Evolutionary conservation across 306 rosid species (phyloP).

Genomic region (barrel medic (Medicago truncatula)): DNA sequence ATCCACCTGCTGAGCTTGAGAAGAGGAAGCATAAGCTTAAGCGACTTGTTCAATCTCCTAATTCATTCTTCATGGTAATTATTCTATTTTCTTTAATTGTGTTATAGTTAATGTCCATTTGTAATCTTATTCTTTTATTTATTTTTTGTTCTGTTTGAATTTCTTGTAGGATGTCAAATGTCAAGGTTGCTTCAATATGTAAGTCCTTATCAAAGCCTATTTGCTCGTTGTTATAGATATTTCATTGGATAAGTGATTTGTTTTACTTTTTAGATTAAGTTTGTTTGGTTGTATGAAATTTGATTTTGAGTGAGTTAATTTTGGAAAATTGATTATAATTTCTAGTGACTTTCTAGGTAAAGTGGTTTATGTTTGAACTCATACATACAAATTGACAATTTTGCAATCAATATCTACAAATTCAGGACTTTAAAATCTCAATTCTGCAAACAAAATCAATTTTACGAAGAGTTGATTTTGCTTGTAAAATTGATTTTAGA

Average conservation of each 20-base stretch:
- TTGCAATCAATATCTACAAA: no score
- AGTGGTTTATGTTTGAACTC: no score
- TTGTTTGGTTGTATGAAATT: no score
- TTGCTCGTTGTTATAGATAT: not conserved
- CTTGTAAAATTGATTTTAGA: no score
- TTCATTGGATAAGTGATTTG: not conserved
- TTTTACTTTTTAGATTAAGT: not conserved
- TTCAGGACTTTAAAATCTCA: no score
- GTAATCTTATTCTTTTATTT: not conserved
- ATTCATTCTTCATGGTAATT: constrained; percentile 63
- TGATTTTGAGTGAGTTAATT: no score
- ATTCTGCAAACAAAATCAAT: no score
- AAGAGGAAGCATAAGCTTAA: constrained; percentile 62
- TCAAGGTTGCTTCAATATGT: constrained; percentile 65
- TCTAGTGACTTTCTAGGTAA: no score
- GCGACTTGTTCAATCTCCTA: constrained; percentile 59
- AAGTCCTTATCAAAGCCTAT: constrained; percentile 12
- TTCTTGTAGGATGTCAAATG: constrained; percentile 60
- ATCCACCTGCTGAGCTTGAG: constrained; percentile 59
- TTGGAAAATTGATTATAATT: no score
- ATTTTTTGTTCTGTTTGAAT: not conserved
- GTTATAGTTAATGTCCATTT: not conserved
- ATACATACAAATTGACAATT: no score
- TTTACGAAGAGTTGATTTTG: no score
- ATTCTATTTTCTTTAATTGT: not conserved